Base-by-base conservation (phyloP, 495 filamentous ascomycete species). In the Aspergillus taichungensis region DNA sequence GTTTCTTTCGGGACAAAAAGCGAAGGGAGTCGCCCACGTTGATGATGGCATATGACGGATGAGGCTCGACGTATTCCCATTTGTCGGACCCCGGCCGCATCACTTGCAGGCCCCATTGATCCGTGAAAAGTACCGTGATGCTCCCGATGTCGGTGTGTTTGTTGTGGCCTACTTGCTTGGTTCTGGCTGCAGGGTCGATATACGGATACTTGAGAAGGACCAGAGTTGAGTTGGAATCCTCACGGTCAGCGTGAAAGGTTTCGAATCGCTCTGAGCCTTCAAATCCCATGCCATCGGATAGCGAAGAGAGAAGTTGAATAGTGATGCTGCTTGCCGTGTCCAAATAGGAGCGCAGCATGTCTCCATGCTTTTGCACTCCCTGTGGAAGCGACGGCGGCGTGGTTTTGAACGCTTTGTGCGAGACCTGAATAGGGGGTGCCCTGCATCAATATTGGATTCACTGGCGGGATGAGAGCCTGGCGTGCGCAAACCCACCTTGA, bases 121-220 rank as follows among this genome's bases (percentile, higher is more conserved):
- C 64, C 44, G 58, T 65, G 67, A 77, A 78, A 9, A 80, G 71
- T 18, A 78, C 56, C 6, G 77, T 79, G 43, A 79, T 62, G 31
- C 69, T 71, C 57, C 71, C 70, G 56, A 78, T 71, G 62, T 80
- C 77, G 37, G 77, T 80, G 62, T 80, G 76, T 62, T 72, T 74
- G 55, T 75, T 63, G 53, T 76, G 73, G 30, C 68, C 69, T 50
- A 73, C 37, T 30, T 27, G 28, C 14, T 14, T 45, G 42, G 28
- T 42, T 36, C 10, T 13, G 11, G 30, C 37, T 31, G 27, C 37
- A 2, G 18, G 18, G 18, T 42, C 33, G 10, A 34, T 35, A 11
- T 33, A 18, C 6, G 37, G 48, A 32, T 51, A 51, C 31, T 39
- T 42, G 29, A 51, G 37, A 18, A 51, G 30, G 30, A 32, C 37